Conservation (phyloP, 1,139 yeast species). For the Blastobotrys ciferrii region DNA sequence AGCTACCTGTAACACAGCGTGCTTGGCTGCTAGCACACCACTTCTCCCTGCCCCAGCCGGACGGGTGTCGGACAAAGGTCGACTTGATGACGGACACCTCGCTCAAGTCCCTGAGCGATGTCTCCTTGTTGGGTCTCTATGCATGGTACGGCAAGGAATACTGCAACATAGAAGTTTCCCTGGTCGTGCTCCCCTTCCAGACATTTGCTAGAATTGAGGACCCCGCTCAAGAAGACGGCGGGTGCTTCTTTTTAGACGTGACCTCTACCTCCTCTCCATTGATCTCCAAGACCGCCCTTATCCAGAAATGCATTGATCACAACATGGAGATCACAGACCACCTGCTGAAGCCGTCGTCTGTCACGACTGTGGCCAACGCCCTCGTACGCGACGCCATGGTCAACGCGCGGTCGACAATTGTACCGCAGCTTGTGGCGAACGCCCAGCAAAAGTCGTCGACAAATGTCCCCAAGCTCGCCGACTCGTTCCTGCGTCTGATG, state of each 20-base stretch:
- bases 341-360: not conserved
- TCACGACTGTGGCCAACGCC: constrained; percentile 3
- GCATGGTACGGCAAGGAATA: constrained; percentile 3
- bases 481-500: constrained; percentile 7
- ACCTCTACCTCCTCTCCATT: not conserved
- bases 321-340: not conserved
- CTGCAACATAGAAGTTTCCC: not conserved
- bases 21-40: constrained; percentile 5
- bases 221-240: not conserved
- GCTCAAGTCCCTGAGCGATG: constrained; percentile 1
- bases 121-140: constrained; percentile 6
- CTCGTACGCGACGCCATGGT: constrained; percentile 6
- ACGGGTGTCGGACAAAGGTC: constrained; percentile 1
- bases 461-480: constrained; percentile 3
- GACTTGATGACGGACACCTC: constrained; percentile 11
- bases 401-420: constrained; percentile 7
- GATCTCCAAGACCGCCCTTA: not conserved
- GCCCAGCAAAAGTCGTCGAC: constrained; percentile 1
- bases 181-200: constrained; percentile 9
- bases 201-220: constrained; percentile 1
- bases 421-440: constrained; percentile 6
- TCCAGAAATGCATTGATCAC: not conserved
- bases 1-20: not conserved
- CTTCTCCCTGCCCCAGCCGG: constrained; percentile 6
- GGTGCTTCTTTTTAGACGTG: constrained; percentile 6